These are phyloP conservation scores for Fraxinus sp. DNA, from an alignment of 305 asterid genomes.

Conservation along the genomic window DNA sequence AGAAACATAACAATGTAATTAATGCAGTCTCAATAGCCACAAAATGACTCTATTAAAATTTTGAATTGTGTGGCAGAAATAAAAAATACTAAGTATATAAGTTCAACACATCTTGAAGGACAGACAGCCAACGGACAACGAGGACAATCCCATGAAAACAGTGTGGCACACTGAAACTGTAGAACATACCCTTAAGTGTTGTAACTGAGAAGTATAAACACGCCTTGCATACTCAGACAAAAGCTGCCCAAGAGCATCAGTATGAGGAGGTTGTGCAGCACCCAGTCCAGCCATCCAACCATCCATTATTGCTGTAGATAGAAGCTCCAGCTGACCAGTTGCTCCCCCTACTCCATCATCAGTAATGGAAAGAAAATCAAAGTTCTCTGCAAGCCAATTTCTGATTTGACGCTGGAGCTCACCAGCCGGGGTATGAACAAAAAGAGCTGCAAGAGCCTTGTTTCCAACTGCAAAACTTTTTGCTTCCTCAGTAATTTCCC, in stretches of 20 bases:
- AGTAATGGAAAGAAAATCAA: conserved; percentile 84
- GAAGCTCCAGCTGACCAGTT: conserved; percentile 96
- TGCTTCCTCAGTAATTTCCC: conserved; percentile 98
- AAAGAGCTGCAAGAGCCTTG: conserved; percentile 88
- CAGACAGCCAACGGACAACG: not conserved
- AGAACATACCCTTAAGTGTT: conserved; percentile 76
- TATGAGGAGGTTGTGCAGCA: conserved; percentile 83
- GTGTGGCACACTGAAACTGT: conserved; percentile 5
- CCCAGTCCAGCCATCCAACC: conserved; percentile 99
- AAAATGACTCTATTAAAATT: not conserved
- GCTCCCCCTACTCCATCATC: conserved; percentile 84
- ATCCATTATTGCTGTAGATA: conserved; percentile 99
- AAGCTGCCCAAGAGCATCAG: conserved; percentile 99
- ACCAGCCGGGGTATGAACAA: conserved; percentile 99
- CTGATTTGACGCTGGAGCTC: conserved; percentile 98
- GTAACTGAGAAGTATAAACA: conserved; percentile 87
- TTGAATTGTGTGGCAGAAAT: not conserved
- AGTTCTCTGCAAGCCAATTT: conserved; percentile 95
- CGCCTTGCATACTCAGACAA: conserved; percentile 91
- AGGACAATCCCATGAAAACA: not conserved
- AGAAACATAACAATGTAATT: not conserved
- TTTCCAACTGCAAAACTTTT: conserved; percentile 80
- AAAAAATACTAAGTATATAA: not conserved
- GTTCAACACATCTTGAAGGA: not conserved
- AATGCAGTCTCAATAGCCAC: not conserved